Evolutionary conservation across 352 stramenopile genomes (phyloP).

Genomic region (Phytophthora quininea): DNA sequence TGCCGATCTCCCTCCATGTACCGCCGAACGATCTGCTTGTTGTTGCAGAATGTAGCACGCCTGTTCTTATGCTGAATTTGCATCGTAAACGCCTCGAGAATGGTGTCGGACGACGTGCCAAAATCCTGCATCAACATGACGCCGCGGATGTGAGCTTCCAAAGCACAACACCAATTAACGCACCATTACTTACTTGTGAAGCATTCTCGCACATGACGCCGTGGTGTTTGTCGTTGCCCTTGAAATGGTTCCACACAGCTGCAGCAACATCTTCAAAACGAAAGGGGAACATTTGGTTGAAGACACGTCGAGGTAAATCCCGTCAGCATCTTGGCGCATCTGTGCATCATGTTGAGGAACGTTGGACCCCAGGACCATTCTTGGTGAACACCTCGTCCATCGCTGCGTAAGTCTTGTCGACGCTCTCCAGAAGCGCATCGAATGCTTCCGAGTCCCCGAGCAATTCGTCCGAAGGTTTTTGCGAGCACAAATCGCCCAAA

Average conservation of each 20-base stretch:
- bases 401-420: conserved; percentile 34
- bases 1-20: conserved; percentile 39
- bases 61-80: conserved; percentile 37
- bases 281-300: conserved; percentile 43
- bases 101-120: conserved; percentile 39
- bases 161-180: conserved; percentile 1
- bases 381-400: conserved; percentile 31
- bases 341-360: conserved; percentile 26
- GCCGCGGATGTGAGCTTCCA: not conserved
- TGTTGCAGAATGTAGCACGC: conserved; percentile 31
- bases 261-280: conserved; percentile 25
- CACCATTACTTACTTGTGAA: conserved; percentile 12
- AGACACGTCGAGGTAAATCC: conserved; percentile 42
- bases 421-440: conserved; percentile 29
- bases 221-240: conserved; percentile 35
- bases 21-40: conserved; percentile 45
- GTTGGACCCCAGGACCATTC: conserved; percentile 29
- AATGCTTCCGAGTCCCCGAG: conserved; percentile 35
- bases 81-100: conserved; percentile 53
- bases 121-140: conserved; percentile 19
- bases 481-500: conserved; percentile 13
- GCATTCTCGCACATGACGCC: conserved; percentile 39
- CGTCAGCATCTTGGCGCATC: conserved; percentile 33
- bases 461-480: conserved; percentile 25
- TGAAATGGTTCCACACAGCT: conserved; percentile 44